These are phyloP conservation scores for Thielaviopsis musarum DNA, from an alignment of 2,329 filamentous ascomycete species.

Conservation along the genomic window DNA sequence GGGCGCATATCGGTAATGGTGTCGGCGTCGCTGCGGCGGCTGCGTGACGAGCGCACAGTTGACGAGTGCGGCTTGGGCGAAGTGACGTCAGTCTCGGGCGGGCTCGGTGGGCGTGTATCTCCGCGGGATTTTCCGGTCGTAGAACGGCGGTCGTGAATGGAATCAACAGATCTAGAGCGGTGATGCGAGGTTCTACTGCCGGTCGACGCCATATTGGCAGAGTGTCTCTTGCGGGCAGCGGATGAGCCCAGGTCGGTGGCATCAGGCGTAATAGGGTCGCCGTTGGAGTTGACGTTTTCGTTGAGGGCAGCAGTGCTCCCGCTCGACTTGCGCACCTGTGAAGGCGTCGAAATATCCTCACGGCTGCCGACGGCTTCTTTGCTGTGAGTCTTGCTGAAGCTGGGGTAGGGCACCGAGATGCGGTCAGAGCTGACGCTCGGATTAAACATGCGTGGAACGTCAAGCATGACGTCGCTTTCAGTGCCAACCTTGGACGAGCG, in stretches of 20 bases:
- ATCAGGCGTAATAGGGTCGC: conserved; percentile 48
- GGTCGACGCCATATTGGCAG: no score
- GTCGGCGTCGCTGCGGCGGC: conserved; percentile 7
- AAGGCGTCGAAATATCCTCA: conserved; percentile 28
- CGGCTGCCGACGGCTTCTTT: conserved; percentile 62
- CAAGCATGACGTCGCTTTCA: conserved; percentile 13
- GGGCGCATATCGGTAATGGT: conserved; percentile 18
- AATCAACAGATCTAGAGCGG: conserved; percentile 32
- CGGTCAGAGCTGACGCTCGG: conserved; percentile 23
- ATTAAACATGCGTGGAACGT: conserved; percentile 4
- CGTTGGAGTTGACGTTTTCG: conserved; percentile 10
- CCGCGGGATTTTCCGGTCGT: conserved; percentile 22
- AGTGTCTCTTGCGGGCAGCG: conserved; percentile 6
- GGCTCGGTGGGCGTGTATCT: conserved; percentile 39
- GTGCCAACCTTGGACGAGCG: conserved; percentile 22
- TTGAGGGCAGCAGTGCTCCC: conserved; percentile 5
- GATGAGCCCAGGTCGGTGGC: conserved; percentile 45
- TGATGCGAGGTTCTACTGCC: conserved; percentile 6
- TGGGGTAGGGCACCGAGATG: conserved; percentile 53
- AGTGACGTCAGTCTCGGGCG: conserved; percentile 45
- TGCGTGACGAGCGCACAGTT: conserved; percentile 5
- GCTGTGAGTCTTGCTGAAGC: conserved; percentile 80
- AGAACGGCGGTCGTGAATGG: conserved; percentile 22
- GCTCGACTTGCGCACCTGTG: conserved; percentile 16
- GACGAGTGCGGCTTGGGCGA: conserved; percentile 15